Percentiles rank a stretch among this genome's conserved stretches.
These are phyloP conservation scores for Aspergillus olivimuriae DNA, from an alignment of 495 filamentous ascomycete genomes.

Conservation along the genomic window DNA sequence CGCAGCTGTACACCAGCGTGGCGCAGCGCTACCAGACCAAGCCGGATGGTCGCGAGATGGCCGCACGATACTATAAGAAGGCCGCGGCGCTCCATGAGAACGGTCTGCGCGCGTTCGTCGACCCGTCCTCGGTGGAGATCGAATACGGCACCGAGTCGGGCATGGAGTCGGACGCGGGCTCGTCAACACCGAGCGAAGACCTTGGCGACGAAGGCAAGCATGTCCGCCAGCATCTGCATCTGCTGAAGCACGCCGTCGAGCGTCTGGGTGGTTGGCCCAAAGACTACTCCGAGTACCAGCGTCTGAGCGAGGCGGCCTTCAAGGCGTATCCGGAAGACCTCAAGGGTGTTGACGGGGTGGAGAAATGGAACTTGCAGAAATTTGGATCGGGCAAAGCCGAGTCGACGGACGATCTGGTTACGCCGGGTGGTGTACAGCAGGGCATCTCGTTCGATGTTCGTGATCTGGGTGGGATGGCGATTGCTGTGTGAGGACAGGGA, in stretches of 20 bases:
- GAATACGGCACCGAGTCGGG: slow-evolving; percentile 8
- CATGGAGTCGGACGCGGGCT: slow-evolving; percentile 6
- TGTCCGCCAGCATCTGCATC: slow-evolving; percentile 29
- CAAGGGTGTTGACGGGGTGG: slow-evolving; percentile 26
- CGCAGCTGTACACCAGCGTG: slow-evolving; percentile 34
- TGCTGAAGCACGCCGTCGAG: slow-evolving; percentile 34
- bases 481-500: no score
- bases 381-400: slow-evolving; percentile 27
- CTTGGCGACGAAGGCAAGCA: slow-evolving; percentile 21
- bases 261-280: slow-evolving; percentile 37
- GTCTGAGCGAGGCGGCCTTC: slow-evolving; percentile 13
- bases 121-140: slow-evolving; percentile 26
- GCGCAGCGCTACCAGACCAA: slow-evolving; percentile 26
- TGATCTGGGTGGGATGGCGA: not conserved
- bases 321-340: slow-evolving; percentile 20
- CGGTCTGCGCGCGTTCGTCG: slow-evolving; percentile 27
- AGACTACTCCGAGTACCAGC: slow-evolving; percentile 30
- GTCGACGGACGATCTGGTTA: slow-evolving; percentile 19
- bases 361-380: slow-evolving; percentile 32
- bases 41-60: slow-evolving; percentile 27
- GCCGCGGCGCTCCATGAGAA: slow-evolving; percentile 33
- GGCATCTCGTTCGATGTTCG: not conserved
- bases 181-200: slow-evolving; percentile 7
- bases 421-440: not conserved
- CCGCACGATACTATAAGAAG: slow-evolving; percentile 36